Conservation (phyloP, 1,139 yeast genomes). For the Schizosaccharomyces versatilis region DNA sequence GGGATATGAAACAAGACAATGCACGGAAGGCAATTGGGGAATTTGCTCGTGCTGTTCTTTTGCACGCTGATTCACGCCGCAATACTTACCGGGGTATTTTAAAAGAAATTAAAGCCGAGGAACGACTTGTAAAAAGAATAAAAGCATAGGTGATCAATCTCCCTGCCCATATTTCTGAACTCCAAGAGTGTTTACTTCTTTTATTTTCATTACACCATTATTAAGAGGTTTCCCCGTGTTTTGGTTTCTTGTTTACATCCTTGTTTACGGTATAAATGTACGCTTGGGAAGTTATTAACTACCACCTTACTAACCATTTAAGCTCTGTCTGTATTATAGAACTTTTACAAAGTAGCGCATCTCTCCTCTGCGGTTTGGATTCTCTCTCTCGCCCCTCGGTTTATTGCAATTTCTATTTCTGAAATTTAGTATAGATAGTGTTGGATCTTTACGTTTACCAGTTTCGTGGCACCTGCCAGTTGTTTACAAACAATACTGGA, state of each 20-base stretch:
- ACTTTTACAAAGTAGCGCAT: no score
- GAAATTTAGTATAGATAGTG: no score
- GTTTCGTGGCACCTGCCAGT: no score
- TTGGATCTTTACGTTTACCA: no score
- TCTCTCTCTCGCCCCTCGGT: no score
- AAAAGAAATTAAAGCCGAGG: neutral
- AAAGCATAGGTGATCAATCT: neutral
- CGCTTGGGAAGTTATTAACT: neutral
- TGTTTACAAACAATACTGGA: no score
- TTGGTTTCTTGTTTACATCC: neutral
- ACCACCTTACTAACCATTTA: no score
- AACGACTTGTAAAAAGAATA: neutral
- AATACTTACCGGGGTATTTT: slow-evolving; percentile 29
- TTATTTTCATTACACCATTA: neutral
- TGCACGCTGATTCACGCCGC: slow-evolving; percentile 49
- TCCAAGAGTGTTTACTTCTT: neutral
- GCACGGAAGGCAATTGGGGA: slow-evolving; percentile 39
- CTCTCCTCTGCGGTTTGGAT: no score
- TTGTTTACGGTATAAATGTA: neutral
- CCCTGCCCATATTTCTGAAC: no score
- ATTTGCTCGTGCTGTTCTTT: slow-evolving; percentile 38
- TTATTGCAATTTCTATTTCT: no score
- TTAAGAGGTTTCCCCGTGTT: neutral
- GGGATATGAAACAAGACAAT: slow-evolving; percentile 47
- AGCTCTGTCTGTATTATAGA: no score